Evolutionary conservation across 345 rosid genomes (phyloP).

Genomic region (Lepidium africanum): DNA sequence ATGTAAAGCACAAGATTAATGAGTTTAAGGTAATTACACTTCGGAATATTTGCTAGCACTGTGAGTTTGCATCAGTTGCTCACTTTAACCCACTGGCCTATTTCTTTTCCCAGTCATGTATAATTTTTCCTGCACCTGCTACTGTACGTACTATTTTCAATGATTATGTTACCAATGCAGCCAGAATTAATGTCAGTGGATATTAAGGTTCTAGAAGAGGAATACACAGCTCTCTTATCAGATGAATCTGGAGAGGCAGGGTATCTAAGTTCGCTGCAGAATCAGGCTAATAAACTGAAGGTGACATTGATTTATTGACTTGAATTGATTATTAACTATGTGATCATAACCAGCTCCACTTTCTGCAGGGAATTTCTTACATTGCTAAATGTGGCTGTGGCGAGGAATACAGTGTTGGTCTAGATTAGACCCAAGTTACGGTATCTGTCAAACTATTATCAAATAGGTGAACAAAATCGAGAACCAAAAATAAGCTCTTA

Average conservation of each 20-base stretch:
- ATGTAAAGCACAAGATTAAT: constrained; percentile 38
- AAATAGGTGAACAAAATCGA: neutral
- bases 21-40: constrained; percentile 42
- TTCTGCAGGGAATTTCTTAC: constrained; percentile 49
- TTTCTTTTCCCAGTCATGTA: neutral
- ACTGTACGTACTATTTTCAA: neutral
- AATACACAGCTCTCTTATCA: constrained; percentile 40
- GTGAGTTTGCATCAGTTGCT: constrained; percentile 3
- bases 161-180: constrained; percentile 30
- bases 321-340: neutral
- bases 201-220: constrained; percentile 42
- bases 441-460: neutral
- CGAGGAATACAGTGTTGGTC: constrained; percentile 42
- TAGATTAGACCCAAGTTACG: neutral
- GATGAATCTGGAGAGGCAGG: constrained; percentile 54
- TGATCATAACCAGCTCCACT: constrained; percentile 12
- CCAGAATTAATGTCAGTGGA: constrained; percentile 52
- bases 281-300: constrained; percentile 51
- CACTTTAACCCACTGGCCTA: neutral
- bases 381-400: constrained; percentile 51
- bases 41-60: neutral
- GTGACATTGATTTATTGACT: constrained; percentile 18
- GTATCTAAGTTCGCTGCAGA: constrained; percentile 42
- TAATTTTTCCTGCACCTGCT: neutral
- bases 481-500: constrained; percentile 9